Conservation (phyloP, 306 rosid species). For the Hippophae tibetana region DNA sequence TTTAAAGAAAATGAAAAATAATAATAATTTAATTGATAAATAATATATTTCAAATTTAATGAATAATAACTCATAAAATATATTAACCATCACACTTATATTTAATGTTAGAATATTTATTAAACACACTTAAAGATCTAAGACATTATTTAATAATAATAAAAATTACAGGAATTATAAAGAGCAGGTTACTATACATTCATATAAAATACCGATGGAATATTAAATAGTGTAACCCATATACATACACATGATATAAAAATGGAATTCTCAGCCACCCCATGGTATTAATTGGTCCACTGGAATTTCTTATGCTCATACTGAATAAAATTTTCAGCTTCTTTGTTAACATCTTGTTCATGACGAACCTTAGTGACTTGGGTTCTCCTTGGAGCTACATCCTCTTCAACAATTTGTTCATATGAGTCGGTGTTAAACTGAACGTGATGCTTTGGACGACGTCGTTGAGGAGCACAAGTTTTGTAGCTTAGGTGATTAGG, state of each 20-base stretch:
- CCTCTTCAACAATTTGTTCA: constrained; percentile 11
- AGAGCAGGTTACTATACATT: not conserved
- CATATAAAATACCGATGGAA: constrained; percentile 5
- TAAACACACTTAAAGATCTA: not conserved
- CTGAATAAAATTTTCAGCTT: constrained; percentile 52
- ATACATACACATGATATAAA: not conserved
- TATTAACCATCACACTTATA: no score
- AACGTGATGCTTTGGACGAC: constrained; percentile 7
- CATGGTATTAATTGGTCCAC: constrained; percentile 9
- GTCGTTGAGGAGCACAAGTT: not conserved
- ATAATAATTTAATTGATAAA: no score
- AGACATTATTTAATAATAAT: not conserved
- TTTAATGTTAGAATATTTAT: no score
- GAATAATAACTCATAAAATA: no score
- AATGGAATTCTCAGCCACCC: no score
- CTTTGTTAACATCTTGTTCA: constrained; percentile 34
- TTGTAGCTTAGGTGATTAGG: not conserved
- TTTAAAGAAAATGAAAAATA: no score
- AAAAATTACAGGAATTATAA: no score
- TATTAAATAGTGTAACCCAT: not conserved
- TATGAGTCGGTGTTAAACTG: not conserved
- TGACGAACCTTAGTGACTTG: not conserved
- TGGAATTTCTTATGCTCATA: constrained; percentile 44
- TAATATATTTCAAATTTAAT: no score
- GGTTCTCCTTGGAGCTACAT: not conserved